Evolutionary conservation across 1,284 basidiomycete species (phyloP).

Genomic region (Ustilago sp.): DNA sequence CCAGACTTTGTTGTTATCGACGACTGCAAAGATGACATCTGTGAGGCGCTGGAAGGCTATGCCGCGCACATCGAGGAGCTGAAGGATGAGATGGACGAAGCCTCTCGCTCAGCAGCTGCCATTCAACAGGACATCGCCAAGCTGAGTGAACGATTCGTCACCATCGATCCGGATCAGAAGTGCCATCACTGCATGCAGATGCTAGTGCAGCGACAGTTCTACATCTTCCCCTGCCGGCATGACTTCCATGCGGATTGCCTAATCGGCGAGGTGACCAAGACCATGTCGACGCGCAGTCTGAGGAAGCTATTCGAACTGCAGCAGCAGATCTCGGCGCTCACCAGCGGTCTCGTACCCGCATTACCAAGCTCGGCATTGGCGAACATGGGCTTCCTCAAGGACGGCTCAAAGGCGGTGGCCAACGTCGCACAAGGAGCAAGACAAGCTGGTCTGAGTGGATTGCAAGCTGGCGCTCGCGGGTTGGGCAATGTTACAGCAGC

Average conservation of each 20-base stretch:
- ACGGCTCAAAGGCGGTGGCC: constrained; percentile 35
- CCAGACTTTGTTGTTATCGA: constrained; percentile 99
- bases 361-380: constrained; percentile 38
- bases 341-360: constrained; percentile 41
- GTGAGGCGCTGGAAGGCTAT: constrained; percentile 92
- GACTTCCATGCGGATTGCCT: constrained; percentile 73
- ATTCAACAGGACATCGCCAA: constrained; percentile 91
- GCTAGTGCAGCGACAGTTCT: constrained; percentile 89
- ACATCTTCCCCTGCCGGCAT: constrained; percentile 97
- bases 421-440: constrained; percentile 32
- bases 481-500: constrained; percentile 42
- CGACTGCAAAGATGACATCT: constrained; percentile 99
- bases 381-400: constrained; percentile 44
- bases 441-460: constrained; percentile 31
- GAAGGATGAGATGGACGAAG: constrained; percentile 95
- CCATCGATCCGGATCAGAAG: constrained; percentile 86
- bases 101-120: constrained; percentile 87
- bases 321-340: constrained; percentile 46
- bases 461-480: constrained; percentile 39
- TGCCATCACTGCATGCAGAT: constrained; percentile 84
- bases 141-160: constrained; percentile 90
- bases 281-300: constrained; percentile 59
- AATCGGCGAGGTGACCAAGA: constrained; percentile 64
- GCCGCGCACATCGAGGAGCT: constrained; percentile 89
- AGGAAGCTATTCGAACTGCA: constrained; percentile 65